Evolutionary conservation across 2,329 filamentous ascomycete species (phyloP).

Genomic region (Fusarium sororula): DNA sequence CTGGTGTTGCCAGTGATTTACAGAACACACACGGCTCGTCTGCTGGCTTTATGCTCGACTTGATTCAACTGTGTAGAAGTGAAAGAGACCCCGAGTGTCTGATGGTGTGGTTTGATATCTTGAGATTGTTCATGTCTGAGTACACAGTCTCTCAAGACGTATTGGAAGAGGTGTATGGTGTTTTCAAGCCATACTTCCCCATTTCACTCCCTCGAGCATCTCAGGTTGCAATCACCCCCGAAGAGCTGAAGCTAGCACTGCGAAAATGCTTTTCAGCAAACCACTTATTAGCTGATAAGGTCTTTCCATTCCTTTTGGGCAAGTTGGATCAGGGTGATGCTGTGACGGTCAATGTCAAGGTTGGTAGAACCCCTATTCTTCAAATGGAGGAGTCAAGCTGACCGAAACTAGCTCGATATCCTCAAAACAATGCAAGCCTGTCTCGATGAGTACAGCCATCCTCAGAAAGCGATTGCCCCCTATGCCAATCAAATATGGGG

Average conservation of each 20-base stretch:
- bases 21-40: slow-evolving; percentile 55
- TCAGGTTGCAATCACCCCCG: slow-evolving; percentile 62
- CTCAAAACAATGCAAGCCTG: slow-evolving; percentile 65
- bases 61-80: slow-evolving; percentile 61
- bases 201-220: slow-evolving; percentile 64
- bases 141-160: slow-evolving; percentile 58
- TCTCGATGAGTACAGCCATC: slow-evolving; percentile 58
- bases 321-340: slow-evolving; percentile 69
- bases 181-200: slow-evolving; percentile 69
- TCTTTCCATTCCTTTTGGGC: slow-evolving; percentile 63
- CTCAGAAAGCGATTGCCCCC: slow-evolving; percentile 58
- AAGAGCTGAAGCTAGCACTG: slow-evolving; percentile 63
- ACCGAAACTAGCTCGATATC: slow-evolving; percentile 58
- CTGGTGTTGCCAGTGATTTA: slow-evolving; percentile 55
- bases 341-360: slow-evolving; percentile 67
- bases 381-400: neutral
- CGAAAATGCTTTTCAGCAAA: slow-evolving; percentile 64
- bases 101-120: slow-evolving; percentile 64
- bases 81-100: slow-evolving; percentile 68
- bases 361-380: slow-evolving; percentile 24
- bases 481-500: slow-evolving; percentile 63
- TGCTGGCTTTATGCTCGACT: slow-evolving; percentile 57
- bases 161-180: slow-evolving; percentile 60
- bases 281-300: slow-evolving; percentile 54
- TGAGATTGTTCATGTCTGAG: slow-evolving; percentile 55